Conservation (phyloP, 805 yeast species). For the Candida incommunis region DNA sequence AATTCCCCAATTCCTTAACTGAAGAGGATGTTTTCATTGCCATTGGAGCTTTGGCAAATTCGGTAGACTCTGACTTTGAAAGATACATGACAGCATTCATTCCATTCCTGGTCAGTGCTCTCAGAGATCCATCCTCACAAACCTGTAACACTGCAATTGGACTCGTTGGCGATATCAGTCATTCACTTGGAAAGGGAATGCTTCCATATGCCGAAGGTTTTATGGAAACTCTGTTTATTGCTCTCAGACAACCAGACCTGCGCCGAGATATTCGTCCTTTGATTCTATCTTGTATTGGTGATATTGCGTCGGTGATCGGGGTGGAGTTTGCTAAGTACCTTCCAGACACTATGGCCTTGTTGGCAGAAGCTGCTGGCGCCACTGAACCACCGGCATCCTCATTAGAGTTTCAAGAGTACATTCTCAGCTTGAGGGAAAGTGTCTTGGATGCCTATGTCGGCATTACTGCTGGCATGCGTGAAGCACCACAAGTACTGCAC, state of each 20-base stretch:
- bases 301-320: conserved; percentile 83
- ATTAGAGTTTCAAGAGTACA: conserved; percentile 65
- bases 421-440: conserved; percentile 60
- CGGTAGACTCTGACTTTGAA: conserved; percentile 56
- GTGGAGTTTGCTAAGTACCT: conserved; percentile 61
- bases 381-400: conserved; percentile 33
- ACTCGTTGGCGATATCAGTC: conserved; percentile 84
- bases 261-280: conserved; percentile 77
- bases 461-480: conserved; percentile 77
- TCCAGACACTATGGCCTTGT: conserved; percentile 64
- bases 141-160: conserved; percentile 88
- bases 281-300: conserved; percentile 88
- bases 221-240: conserved; percentile 70
- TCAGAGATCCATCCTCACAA: conserved; percentile 70
- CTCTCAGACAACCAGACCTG: conserved; percentile 50
- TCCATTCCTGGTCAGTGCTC: conserved; percentile 68
- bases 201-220: conserved; percentile 64
- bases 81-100: conserved; percentile 70
- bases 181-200: conserved; percentile 65
- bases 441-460: conserved; percentile 96
- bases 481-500: conserved; percentile 46
- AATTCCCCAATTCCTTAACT: conserved; percentile 54
- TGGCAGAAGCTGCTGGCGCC: conserved; percentile 22
- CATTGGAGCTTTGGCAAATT: conserved; percentile 75
- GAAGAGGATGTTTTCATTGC: conserved; percentile 94